Evolutionary conservation across 2,329 filamentous ascomycete species (phyloP).

Genomic region (Coleophoma cylindrospora): DNA sequence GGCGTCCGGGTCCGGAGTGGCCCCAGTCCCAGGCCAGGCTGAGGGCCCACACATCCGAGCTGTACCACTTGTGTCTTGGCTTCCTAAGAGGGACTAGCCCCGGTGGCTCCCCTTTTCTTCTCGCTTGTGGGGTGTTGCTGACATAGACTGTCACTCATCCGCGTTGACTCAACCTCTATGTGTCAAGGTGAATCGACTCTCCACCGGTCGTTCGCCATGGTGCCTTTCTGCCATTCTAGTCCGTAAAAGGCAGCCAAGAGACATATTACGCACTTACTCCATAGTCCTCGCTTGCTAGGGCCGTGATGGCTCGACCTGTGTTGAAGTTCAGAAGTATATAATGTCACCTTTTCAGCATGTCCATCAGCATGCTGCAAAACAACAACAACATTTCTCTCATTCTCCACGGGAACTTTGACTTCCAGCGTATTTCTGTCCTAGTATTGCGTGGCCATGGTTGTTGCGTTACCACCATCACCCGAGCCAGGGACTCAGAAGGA

Average conservation of each 20-base stretch:
- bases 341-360: background rate
- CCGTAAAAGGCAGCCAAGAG: background rate
- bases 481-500: background rate
- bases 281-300: background rate
- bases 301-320: background rate
- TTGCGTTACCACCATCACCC: background rate
- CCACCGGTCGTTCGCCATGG: too few relatives aligned
- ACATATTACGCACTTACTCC: background rate
- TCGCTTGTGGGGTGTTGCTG: too few relatives aligned
- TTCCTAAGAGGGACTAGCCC: too few relatives aligned
- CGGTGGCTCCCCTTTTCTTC: too few relatives aligned
- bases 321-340: background rate
- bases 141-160: too few relatives aligned
- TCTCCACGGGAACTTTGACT: background rate
- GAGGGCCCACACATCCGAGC: too few relatives aligned
- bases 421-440: background rate
- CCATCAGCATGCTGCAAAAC: background rate
- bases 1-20: too few relatives aligned
- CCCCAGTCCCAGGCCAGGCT: too few relatives aligned
- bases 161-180: too few relatives aligned
- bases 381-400: background rate
- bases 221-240: too few relatives aligned
- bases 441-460: background rate
- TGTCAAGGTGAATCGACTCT: too few relatives aligned
- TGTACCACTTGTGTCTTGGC: too few relatives aligned